These are phyloP conservation scores for Tolypocladium ophioglossoides DNA, from an alignment of 2,329 filamentous ascomycete species.

Conservation along the genomic window DNA sequence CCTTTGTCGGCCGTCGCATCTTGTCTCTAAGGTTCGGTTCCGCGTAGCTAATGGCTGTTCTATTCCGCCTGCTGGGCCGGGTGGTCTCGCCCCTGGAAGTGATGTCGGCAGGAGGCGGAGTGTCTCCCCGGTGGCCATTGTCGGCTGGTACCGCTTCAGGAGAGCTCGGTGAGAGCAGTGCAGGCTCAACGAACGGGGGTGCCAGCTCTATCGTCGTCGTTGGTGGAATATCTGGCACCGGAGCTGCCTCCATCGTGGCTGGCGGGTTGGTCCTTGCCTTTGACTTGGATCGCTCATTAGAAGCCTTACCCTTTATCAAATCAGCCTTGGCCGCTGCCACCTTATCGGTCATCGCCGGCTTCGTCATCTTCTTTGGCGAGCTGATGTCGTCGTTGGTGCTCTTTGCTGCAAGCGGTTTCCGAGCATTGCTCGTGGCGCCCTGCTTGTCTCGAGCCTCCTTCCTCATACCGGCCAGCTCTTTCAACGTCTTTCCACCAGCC, in stretches of 20 bases:
- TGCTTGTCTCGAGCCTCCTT: slow-evolving; percentile 28
- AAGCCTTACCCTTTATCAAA: slow-evolving; percentile 14
- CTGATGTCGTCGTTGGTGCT: slow-evolving; percentile 48
- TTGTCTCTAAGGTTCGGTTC: slow-evolving; percentile 74
- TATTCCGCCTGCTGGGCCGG: slow-evolving; percentile 56
- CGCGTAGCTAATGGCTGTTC: slow-evolving; percentile 65
- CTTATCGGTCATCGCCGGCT: slow-evolving; percentile 23
- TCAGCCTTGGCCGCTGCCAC: slow-evolving; percentile 28
- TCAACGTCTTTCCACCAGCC: slow-evolving; percentile 30
- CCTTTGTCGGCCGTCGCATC: slow-evolving; percentile 71
- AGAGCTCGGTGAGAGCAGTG: slow-evolving; percentile 35
- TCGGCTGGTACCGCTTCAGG: slow-evolving; percentile 31
- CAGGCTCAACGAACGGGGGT: slow-evolving; percentile 25
- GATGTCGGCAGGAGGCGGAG: slow-evolving; percentile 49
- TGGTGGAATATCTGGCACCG: slow-evolving; percentile 7
- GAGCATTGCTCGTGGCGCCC: slow-evolving; percentile 17
- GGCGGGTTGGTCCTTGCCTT: slow-evolving; percentile 16
- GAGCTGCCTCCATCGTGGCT: slow-evolving; percentile 9
- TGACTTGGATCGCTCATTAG: slow-evolving; percentile 14
- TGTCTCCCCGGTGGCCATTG: slow-evolving; percentile 33
- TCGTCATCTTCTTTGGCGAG: slow-evolving; percentile 44
- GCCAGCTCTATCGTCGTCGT: slow-evolving; percentile 12
- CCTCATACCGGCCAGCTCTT: slow-evolving; percentile 31
- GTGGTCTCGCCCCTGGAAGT: slow-evolving; percentile 44
- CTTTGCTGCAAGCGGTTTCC: slow-evolving; percentile 44